These are phyloP conservation scores for Epichloe festucae DNA, from an alignment of 2,329 filamentous ascomycete genomes.

Conservation along the genomic window DNA sequence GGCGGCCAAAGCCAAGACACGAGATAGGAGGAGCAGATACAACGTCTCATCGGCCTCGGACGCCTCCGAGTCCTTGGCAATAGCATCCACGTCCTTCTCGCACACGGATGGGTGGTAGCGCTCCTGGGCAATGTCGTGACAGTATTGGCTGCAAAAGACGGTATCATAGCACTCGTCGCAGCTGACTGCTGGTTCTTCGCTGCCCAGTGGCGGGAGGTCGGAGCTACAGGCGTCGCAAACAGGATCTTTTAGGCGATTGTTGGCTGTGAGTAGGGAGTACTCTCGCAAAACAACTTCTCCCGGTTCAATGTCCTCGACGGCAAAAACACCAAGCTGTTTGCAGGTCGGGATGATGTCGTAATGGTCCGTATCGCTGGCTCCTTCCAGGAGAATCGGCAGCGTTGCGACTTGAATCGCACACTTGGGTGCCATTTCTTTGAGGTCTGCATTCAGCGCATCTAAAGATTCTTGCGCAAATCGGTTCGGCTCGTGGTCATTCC, in stretches of 20 bases:
- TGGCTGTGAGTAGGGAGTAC: constrained; percentile 76
- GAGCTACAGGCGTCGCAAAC: constrained; percentile 83
- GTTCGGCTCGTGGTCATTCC: constrained; percentile 56
- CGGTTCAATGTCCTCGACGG: constrained; percentile 63
- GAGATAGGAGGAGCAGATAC: constrained; percentile 48
- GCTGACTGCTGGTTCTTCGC: constrained; percentile 32
- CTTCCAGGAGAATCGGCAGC: constrained; percentile 56
- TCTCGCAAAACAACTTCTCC: constrained; percentile 70
- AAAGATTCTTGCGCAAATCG: constrained; percentile 59
- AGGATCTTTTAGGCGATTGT: constrained; percentile 74
- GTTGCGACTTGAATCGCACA: constrained; percentile 66
- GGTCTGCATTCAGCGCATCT: constrained; percentile 54
- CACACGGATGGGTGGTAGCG: constrained; percentile 53
- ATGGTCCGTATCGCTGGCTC: constrained; percentile 35
- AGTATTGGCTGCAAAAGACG: constrained; percentile 51
- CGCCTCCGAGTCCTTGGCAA: constrained; percentile 50
- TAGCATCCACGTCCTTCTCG: constrained; percentile 51
- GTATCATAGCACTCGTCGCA: constrained; percentile 52
- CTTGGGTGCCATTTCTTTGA: constrained; percentile 61
- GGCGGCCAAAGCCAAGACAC: constrained; percentile 48
- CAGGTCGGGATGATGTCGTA: constrained; percentile 44
- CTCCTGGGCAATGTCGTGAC: constrained; percentile 42
- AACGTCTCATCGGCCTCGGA: constrained; percentile 47
- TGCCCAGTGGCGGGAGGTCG: constrained; percentile 49
- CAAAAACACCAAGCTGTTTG: constrained; percentile 81